Evolutionary conservation across 2,329 filamentous ascomycete genomes (phyloP), one percentile per base, ranked within the genome.

Genomic region (Cryphonectria carpinicola): DNA sequence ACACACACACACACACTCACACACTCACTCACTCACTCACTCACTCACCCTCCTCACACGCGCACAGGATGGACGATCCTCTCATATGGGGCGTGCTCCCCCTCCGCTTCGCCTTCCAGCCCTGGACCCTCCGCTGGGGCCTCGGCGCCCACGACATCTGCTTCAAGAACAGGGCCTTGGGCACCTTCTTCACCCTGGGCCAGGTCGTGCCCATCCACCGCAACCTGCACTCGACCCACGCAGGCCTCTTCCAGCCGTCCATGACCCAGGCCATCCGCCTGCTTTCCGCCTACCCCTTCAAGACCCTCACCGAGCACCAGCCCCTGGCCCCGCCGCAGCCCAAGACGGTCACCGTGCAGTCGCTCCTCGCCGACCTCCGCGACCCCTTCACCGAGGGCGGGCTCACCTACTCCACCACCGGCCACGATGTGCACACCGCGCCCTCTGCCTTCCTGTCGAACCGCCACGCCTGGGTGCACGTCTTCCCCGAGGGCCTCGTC

Each of bases 121-220:
- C 92, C 28, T 85, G 87, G 69, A 96, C 95, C 78, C 86, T 94
- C 77, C 89, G 96, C 79, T 98, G 95, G 94, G 90, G 91, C 13
- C 87, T 99, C 68, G 96, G 93, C 35, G 97, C 94, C 76, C 93
- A 98, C 80, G 96, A 99, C 80, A 95, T 99, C 72, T 98, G 95
- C 82, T 99, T 97, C 81, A 91, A 91, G 77, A 95, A 93, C 78
- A 91, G 89, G 93, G 78, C 88, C 54, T 81, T 91, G 4, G 89
- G 90, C 6, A 86, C 88, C 35, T 98, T 98, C 86, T 99, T 99
- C 84, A 90, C 87, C 68, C 85, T 93, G 71, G 96, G 96, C 71
- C 95, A 98, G 81, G 93, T 96, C 37, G 86, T 99, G 4, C 96
- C 96, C 10, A 97, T 93, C 8, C 95, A 98, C 80, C 92, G 96